Evolutionary conservation across 192 early-diverging fungal species (phyloP).

Genomic region (Umbelopsis vinacea): DNA sequence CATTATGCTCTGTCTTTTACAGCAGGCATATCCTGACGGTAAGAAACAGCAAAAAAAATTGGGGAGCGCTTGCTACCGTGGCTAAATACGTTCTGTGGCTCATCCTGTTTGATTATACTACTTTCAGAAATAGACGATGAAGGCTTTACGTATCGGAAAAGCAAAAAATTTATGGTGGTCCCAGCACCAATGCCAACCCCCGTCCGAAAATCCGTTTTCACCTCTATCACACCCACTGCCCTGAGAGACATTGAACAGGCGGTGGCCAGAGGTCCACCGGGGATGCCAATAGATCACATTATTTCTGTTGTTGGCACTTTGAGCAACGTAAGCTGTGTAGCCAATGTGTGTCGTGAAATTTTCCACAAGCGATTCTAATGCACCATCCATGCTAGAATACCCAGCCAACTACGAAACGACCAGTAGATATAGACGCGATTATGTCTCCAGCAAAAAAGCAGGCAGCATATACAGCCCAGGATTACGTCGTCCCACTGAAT

Average conservation of each 20-base stretch:
- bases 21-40: too few species aligned
- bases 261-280: neutral
- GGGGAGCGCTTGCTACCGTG: too few species aligned
- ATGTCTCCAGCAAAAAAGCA: neutral
- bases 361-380: too few species aligned
- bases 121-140: neutral
- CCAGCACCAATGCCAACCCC: neutral
- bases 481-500: neutral
- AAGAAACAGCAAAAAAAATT: too few species aligned
- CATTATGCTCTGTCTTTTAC: too few species aligned
- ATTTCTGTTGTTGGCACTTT: too few species aligned
- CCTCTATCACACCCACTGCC: neutral
- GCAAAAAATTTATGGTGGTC: neutral
- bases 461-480: neutral
- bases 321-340: too few species aligned
- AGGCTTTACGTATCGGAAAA: neutral
- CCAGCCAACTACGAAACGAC: neutral
- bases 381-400: too few species aligned
- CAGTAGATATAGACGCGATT: neutral
- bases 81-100: too few species aligned
- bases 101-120: neutral
- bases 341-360: too few species aligned
- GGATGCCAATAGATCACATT: neutral
- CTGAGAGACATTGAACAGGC: neutral
- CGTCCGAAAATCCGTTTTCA: neutral